A percentile compares a stretch with the other conserved stretches of the same genome.
Evolutionary conservation across 139 green algal genomes (phyloP).

Genomic region (Chlamydomonas schloesseri): DNA sequence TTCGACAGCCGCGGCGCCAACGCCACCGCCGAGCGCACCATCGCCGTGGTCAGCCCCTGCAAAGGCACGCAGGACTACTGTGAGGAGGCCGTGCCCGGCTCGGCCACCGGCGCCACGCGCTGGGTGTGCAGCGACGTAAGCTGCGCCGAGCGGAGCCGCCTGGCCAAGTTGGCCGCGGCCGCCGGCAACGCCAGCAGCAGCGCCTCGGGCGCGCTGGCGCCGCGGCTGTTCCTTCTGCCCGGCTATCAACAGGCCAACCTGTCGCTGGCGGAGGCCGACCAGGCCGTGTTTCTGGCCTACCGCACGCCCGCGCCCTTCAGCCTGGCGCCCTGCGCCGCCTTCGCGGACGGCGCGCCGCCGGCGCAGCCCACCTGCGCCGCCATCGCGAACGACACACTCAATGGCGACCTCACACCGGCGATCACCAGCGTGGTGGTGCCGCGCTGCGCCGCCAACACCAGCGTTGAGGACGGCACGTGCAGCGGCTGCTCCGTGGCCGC

Average conservation of each 20-base stretch:
- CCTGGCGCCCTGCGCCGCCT: conserved; percentile 20
- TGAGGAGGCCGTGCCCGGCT: not conserved
- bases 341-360: not conserved
- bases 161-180: not conserved
- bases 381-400: not conserved
- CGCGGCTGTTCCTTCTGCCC: conserved; percentile 16
- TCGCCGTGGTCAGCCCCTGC: conserved; percentile 2
- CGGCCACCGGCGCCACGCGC: not conserved
- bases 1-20: not conserved
- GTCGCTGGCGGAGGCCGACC: conserved; percentile 3
- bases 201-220: not conserved
- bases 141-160: not conserved
- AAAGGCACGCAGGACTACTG: not conserved
- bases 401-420: not conserved
- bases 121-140: not conserved
- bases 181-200: too few relatives aligned
- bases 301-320: not conserved
- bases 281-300: conserved; percentile 10
- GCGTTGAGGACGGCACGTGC: not conserved
- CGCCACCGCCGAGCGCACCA: not conserved
- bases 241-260: not conserved
- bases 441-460: not conserved
- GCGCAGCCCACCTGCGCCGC: not conserved
- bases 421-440: not conserved
- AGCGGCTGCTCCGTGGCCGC: conserved; percentile 1